These are phyloP conservation scores for Wickerhamiella kazuoi DNA, from an alignment of 805 yeast species.

Conservation along the genomic window DNA sequence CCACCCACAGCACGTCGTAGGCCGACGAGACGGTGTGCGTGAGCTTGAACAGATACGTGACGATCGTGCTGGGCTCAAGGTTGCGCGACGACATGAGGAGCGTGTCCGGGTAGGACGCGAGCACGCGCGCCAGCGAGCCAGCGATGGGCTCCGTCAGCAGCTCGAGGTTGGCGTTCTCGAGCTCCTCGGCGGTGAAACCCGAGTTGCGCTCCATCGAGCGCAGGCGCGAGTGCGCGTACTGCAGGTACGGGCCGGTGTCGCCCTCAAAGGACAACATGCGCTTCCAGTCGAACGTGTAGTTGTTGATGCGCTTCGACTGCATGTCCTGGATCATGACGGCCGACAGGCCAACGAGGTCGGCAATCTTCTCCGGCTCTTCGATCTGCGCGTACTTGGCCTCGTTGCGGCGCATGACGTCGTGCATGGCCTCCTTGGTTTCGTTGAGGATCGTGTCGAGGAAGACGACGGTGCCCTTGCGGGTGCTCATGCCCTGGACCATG, in stretches of 20 bases:
- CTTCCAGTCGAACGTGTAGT: constrained; percentile 93
- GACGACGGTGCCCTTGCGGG: constrained; percentile 97
- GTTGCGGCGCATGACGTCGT: constrained; percentile 87
- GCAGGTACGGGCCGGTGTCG: constrained; percentile 97
- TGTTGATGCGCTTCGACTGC: constrained; percentile 93
- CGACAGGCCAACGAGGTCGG: constrained; percentile 87
- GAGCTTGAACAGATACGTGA: constrained; percentile 79
- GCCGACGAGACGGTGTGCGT: constrained; percentile 93
- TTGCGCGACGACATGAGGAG: constrained; percentile 68
- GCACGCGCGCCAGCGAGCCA: constrained; percentile 47
- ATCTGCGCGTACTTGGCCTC: constrained; percentile 82
- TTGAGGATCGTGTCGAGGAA: constrained; percentile 85
- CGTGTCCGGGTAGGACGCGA: constrained; percentile 84
- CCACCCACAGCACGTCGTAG: constrained; percentile 90
- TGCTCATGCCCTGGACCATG: constrained; percentile 96
- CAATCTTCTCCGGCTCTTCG: constrained; percentile 83
- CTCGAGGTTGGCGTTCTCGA: constrained; percentile 33
- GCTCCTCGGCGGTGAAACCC: constrained; percentile 15
- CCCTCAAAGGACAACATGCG: constrained; percentile 98
- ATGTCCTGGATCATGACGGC: constrained; percentile 99
- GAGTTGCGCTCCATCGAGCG: constrained; percentile 87
- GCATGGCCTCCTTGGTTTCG: constrained; percentile 87
- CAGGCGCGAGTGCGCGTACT: constrained; percentile 94
- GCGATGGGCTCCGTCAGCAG: constrained; percentile 59
- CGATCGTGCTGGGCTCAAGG: constrained; percentile 83